Conservation (phyloP, 2,329 filamentous ascomycete species). For the Sordariomycetes sp. region DNA sequence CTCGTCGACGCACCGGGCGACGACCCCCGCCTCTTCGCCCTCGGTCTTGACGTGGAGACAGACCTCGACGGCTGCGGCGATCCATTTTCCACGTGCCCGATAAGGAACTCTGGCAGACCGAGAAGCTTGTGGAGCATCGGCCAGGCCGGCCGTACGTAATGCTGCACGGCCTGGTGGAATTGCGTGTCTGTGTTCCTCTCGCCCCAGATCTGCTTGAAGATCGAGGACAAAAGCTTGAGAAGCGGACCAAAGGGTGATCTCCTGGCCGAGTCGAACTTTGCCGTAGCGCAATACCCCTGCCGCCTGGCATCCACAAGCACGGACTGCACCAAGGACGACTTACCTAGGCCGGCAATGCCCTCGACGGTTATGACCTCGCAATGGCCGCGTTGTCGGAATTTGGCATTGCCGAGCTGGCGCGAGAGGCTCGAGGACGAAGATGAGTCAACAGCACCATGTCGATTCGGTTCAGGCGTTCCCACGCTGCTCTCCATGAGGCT, state of each 20-base stretch:
- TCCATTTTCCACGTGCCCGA: conserved; percentile 34
- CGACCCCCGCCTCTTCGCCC: conserved; percentile 1
- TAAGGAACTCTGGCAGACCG: conserved; percentile 59
- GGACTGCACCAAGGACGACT: conserved; percentile 54
- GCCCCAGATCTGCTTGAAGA: conserved; percentile 59
- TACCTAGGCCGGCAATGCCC: conserved; percentile 53
- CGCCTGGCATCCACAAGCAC: conserved; percentile 49
- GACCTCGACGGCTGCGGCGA: background rate
- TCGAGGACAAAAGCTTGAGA: conserved; percentile 52
- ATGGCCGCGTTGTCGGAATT: conserved; percentile 50
- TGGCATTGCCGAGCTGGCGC: conserved; percentile 42
- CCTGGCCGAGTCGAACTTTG: conserved; percentile 54
- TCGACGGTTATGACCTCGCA: conserved; percentile 54
- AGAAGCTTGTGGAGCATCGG: conserved; percentile 51
- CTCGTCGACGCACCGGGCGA: conserved; percentile 9
- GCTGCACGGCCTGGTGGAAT: conserved; percentile 50
- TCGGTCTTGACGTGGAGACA: background rate
- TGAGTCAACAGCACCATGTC: conserved; percentile 30
- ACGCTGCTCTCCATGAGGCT: conserved; percentile 31
- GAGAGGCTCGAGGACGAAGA: conserved; percentile 35
- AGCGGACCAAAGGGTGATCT: conserved; percentile 52
- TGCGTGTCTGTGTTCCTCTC: conserved; percentile 54
- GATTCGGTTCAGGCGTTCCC: conserved; percentile 7
- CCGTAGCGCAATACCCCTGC: conserved; percentile 53
- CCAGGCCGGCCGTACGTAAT: conserved; percentile 54